Base-by-base conservation (phyloP, 495 filamentous ascomycete species). In the Apiosordaria backusii region DNA sequence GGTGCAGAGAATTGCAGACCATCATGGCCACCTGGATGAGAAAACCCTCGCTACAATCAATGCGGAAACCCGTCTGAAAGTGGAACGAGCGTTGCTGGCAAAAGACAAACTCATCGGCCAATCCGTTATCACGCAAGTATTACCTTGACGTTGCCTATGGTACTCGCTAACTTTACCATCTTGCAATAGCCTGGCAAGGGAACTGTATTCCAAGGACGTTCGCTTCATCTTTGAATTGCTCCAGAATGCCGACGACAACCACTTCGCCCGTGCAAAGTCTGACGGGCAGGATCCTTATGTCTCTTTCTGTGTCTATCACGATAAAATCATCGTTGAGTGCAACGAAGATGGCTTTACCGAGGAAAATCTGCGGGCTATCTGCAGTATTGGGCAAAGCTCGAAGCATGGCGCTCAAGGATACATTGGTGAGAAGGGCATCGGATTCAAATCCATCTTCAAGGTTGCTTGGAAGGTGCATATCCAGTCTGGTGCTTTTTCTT, bases 371-470 rank as follows among this genome's bases (percentile, higher is more conserved):
- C 18, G 25, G 24, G 76, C 76, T 15, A 77, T 83, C 59, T 82
- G 78, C 65, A 35, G 57, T 18, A 64, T 78, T 23, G 75, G 75
- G 0, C 25, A 75, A 40, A 82, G 79, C 63, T 76, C 77, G 26
- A 85, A 84, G 63, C 57, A 60, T n/a, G 69, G 64, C 6, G 60
- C 69, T 9, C 70, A 73, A 59, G 77, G 78, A 1, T 83, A 82
- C 63, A 80, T 83, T 69, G 82, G 82, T 3, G 79, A 81, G 60
- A 84, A 85, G 61, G 81, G 80, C 0, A 82, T 84, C 24, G 82
- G 83, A 0, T 85, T 86, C 72, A 85, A 84, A 64, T 83, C 81
- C 0, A 79, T 84, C 0, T 86, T 86, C 67, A 83, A 74, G 55
- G 79, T 78, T 1, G 79, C 81, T 2, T 75, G 68, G 65, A 80